These are phyloP conservation scores for Candida tropicalis DNA, from an alignment of 1,139 yeast species.

Conservation along the genomic window DNA sequence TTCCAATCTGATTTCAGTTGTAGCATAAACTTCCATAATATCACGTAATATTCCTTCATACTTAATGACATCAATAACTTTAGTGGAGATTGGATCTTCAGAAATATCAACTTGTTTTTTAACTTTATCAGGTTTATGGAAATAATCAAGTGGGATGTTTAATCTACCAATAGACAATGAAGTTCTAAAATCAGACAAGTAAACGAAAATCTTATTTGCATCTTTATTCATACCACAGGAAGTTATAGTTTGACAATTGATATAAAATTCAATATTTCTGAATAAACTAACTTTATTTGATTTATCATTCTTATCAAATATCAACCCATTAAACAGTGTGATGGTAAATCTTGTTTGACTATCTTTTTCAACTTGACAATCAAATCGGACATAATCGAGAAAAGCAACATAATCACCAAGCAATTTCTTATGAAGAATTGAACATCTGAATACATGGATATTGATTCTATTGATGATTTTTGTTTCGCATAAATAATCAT, in stretches of 20 bases:
- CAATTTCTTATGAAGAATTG: slow-evolving; percentile 23
- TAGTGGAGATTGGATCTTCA: neutral
- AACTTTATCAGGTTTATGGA: slow-evolving; percentile 11
- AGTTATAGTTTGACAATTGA: slow-evolving; percentile 28
- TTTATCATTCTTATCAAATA: slow-evolving; percentile 23
- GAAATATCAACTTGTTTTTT: neutral
- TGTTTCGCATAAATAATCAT: slow-evolving; percentile 21
- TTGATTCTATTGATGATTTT: slow-evolving; percentile 35
- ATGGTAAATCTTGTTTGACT: slow-evolving; percentile 26
- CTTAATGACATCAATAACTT: slow-evolving; percentile 11
- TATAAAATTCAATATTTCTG: slow-evolving; percentile 33
- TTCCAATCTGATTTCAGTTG: slow-evolving; percentile 30
- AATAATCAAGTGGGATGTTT: slow-evolving; percentile 28
- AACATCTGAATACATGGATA: slow-evolving; percentile 30
- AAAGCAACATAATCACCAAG: slow-evolving; percentile 22
- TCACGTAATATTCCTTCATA: slow-evolving; percentile 12
- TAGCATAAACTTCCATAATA: slow-evolving; percentile 16
- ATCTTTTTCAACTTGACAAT: slow-evolving; percentile 22
- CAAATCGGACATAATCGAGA: slow-evolving; percentile 36
- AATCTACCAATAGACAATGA: slow-evolving; percentile 28
- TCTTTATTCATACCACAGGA: slow-evolving; percentile 22
- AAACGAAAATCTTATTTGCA: slow-evolving; percentile 15
- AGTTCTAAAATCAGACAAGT: slow-evolving; percentile 23
- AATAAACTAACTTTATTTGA: slow-evolving; percentile 22
- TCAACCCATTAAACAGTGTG: slow-evolving; percentile 34